Base-by-base conservation (phyloP, 2,329 filamentous ascomycete genomes). In the Ophiostoma triangulosporum region DNA sequence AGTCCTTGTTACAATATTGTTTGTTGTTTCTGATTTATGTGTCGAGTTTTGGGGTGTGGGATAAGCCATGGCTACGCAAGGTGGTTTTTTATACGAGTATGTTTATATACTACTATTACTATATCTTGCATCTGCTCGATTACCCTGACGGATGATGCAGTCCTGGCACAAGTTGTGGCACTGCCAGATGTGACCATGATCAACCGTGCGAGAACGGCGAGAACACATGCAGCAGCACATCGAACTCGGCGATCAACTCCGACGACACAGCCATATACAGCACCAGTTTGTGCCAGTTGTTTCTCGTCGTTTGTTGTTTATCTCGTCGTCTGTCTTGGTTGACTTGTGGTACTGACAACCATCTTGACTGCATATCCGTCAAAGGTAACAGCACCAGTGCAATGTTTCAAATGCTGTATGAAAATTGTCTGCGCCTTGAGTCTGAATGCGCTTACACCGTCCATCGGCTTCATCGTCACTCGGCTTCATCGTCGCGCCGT, bases 121-220 rank as follows among this genome's bases (percentile, higher is more conserved):
- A 11, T n/a, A 20, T 17, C 11, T 38, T 20, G 20, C n/a, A 6
- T 36, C 2, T 38, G 6, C 8, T 20, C 11, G 35, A 20, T 14
- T 38, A 38, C 66, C 64, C 3, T 69, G 72, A 65, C 64, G 67
- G 6, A 70, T 74, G 62, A 63, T 67, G 4, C 73, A 76, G 56
- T 76, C 76, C 60, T 76, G 73, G 73, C 71, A 70, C 48, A 70
- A 65, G 0, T 70, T 70, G 8, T 71, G 71, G 17, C 64, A 74
- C 55, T 71, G 68, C 40, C 64, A 72, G 57, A 75, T 55, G 66
- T 76, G 52, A 74, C 72, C 11, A 72, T 76, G 66, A 73, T 70
- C 9, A 76, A 76, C 55, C 63, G 75, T n/a, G n/a, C n/a, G n/a
- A n/a, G n/a, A n/a, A n/a, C n/a, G 71, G 73, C 51, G 74, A 76